These are phyloP conservation scores for Fragilaria crotonensis DNA, from an alignment of 108 stramenopile genomes.

Conservation along the genomic window DNA sequence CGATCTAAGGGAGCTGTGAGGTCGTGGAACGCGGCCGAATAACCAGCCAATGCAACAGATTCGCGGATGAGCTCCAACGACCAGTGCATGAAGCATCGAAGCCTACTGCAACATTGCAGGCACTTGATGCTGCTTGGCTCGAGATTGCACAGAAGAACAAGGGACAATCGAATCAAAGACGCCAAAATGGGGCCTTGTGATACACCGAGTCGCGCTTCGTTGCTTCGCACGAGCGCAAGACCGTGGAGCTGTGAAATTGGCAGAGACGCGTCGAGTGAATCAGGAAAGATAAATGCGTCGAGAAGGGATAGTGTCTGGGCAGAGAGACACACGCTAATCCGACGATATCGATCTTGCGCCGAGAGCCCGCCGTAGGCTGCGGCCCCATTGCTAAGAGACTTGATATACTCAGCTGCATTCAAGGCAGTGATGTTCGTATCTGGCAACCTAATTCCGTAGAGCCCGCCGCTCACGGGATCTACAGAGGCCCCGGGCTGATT, in stretches of 20 bases:
- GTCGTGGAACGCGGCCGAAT: slow-evolving; percentile 53
- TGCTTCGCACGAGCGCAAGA: slow-evolving; percentile 61
- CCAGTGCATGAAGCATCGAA: slow-evolving; percentile 74
- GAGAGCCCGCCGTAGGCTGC: slow-evolving; percentile 8
- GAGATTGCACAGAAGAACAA: slow-evolving; percentile 53
- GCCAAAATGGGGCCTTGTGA: slow-evolving; percentile 70
- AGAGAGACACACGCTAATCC: slow-evolving; percentile 46
- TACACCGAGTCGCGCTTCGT: slow-evolving; percentile 64
- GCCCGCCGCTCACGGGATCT: slow-evolving; percentile 46
- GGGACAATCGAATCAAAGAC: slow-evolving; percentile 63
- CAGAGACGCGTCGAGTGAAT: slow-evolving; percentile 52
- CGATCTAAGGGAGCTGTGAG: slow-evolving; percentile 55
- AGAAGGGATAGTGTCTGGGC: slow-evolving; percentile 62
- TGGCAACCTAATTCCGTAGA: slow-evolving; percentile 55
- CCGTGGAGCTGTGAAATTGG: slow-evolving; percentile 71
- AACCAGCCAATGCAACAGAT: slow-evolving; percentile 58
- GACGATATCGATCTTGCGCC: slow-evolving; percentile 13
- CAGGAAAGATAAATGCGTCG: slow-evolving; percentile 83
- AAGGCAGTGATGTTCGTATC: slow-evolving; percentile 40
- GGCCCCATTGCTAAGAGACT: slow-evolving; percentile 20
- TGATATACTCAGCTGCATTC: slow-evolving; percentile 31
- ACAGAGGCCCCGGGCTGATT: slow-evolving; percentile 35
- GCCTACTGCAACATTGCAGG: slow-evolving; percentile 67
- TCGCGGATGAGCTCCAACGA: slow-evolving; percentile 67
- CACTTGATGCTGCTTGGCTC: slow-evolving; percentile 74